These are phyloP conservation scores for Penicillium herquei DNA, from an alignment of 495 filamentous ascomycete species.

Conservation along the genomic window DNA sequence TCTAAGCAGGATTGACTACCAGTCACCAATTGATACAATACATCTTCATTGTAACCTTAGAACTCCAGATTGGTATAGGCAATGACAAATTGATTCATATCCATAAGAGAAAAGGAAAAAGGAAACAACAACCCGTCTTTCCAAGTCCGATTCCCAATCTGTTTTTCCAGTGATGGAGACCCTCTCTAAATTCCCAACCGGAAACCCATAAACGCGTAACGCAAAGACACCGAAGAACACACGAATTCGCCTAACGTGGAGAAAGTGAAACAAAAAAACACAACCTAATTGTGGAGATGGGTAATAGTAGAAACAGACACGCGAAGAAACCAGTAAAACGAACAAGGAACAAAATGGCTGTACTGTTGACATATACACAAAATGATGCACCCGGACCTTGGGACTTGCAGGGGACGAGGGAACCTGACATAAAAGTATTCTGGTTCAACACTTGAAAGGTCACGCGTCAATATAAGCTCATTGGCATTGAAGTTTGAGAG, in stretches of 20 bases:
- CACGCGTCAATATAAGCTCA: neutral
- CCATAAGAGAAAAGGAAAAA: slow-evolving; percentile 17
- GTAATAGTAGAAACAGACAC: slow-evolving; percentile 9
- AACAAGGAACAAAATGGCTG: neutral
- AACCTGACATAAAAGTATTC: neutral
- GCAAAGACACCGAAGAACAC: slow-evolving; percentile 21
- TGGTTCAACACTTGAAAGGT: neutral
- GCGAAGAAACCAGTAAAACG: neutral
- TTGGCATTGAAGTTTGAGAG: neutral
- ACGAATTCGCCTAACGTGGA: slow-evolving; percentile 1
- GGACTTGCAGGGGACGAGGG: neutral
- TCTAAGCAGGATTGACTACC: neutral
- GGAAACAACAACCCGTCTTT: slow-evolving; percentile 20
- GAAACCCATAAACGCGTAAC: slow-evolving; percentile 25
- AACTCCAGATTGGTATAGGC: slow-evolving; percentile 11
- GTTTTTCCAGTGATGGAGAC: slow-evolving; percentile 40
- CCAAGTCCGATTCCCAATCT: slow-evolving; percentile 15
- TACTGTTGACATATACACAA: slow-evolving; percentile 27
- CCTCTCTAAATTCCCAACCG: slow-evolving; percentile 34
- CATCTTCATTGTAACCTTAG: slow-evolving; percentile 13
- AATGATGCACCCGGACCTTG: slow-evolving; percentile 3
- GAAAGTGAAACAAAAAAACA: neutral
- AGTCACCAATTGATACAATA: neutral
- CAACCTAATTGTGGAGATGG: neutral
- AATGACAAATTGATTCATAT: slow-evolving; percentile 18